phyloP scores from a whole-genome alignment of 331 rosid species.

The Malus hybrid region DNA sequence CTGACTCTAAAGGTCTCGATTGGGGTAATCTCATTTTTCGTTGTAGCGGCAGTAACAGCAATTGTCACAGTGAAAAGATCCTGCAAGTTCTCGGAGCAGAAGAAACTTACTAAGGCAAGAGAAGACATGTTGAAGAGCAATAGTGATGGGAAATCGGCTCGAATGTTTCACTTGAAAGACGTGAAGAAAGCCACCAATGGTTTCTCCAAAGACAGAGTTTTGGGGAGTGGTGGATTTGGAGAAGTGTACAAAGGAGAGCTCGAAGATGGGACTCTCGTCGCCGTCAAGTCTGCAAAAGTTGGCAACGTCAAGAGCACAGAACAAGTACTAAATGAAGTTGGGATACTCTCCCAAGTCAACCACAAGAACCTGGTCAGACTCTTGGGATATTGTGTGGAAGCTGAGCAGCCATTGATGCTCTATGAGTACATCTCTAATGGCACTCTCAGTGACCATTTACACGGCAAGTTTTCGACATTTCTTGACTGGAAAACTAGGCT shows the following conservation, averaged over 20 bases:
- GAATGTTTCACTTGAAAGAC: slow-evolving; percentile 67
- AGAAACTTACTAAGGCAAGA: slow-evolving; percentile 50
- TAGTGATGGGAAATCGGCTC: slow-evolving; percentile 47
- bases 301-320: slow-evolving; percentile 86
- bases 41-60: slow-evolving; percentile 32
- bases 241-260: slow-evolving; percentile 88
- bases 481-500: slow-evolving; percentile 84
- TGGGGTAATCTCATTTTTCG: slow-evolving; percentile 34
- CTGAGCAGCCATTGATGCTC: slow-evolving; percentile 84
- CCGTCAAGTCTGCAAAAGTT: slow-evolving; percentile 80
- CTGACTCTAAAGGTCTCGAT: slow-evolving; percentile 38
- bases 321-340: slow-evolving; percentile 84
- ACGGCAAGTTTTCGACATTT: slow-evolving; percentile 54
- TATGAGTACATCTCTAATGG: slow-evolving; percentile 90
- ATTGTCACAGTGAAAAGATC: slow-evolving; percentile 30
- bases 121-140: slow-evolving; percentile 46
- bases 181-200: slow-evolving; percentile 73
- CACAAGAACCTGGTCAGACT: slow-evolving; percentile 82
- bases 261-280: slow-evolving; percentile 67
- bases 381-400: slow-evolving; percentile 82
- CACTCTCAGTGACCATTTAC: slow-evolving; percentile 86
- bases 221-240: slow-evolving; percentile 90
- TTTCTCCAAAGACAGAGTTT: slow-evolving; percentile 48
- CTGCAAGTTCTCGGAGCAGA: slow-evolving; percentile 20
- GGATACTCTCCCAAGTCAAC: slow-evolving; percentile 88